Evolutionary conservation across 2,329 filamentous ascomycete species (phyloP), one percentile per base, ranked within the genome.

Genomic region (Colletotrichum acutatum): DNA sequence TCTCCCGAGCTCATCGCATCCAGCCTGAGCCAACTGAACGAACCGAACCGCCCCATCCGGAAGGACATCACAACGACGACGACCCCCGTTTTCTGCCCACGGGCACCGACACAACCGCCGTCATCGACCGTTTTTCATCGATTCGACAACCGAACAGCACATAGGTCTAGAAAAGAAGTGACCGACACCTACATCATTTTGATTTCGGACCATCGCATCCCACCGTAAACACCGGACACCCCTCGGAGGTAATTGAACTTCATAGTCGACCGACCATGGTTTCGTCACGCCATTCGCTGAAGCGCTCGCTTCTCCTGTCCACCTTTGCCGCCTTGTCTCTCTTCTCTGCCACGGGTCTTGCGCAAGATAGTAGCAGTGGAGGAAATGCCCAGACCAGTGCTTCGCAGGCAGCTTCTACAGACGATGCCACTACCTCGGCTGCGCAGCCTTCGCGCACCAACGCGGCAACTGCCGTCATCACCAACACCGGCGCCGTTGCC

Each of bases 261-360:
- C n/a, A 22, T 57, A 9, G 46, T 28, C 34, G 32, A 53, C 58
- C 52, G 57, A 66, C 32, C 54, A 75, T 75, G 74, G 69, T 49
- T 37, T 37, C 72, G 22, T 67, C 64, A n/a, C 65, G 24, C 30
- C 52, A 66, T 53, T 68, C 72, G 37, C 54, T 74, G 63, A 74
- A 73, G 71, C 74, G 66, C 57, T 58, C 74, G 74, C 82, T 92
- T 94, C 87, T 97, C 97, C 75, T 92, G 90, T 78, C 95, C 90
- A 84, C 95, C 95, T 95, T 98, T 97, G 75, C 73, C 75, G 66
- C 60, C 57, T 28, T 77, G n/a, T 76, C 79, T 19, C 62, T 83
- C 11, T 78, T 82, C 49, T 76, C 80, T 58, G 71, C 76, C 22
- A 74, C 82, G 14, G 79, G 70, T n/a, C 75, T 79, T 67, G 83